Evolutionary conservation across 768 basidiomycete species (phyloP).

Genomic region (Serendipita indica): DNA sequence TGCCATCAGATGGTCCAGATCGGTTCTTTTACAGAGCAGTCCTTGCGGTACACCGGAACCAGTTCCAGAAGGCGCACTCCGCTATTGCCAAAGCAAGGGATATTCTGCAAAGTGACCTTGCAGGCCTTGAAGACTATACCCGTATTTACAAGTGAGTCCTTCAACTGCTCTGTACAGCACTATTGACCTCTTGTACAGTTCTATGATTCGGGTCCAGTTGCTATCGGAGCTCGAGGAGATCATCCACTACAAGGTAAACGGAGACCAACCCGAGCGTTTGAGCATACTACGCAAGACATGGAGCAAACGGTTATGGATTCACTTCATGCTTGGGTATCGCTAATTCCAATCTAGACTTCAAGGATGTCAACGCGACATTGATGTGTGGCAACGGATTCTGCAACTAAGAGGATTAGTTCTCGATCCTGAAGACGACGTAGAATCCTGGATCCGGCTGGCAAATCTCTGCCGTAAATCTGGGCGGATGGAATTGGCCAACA

Average conservation of each 20-base stretch:
- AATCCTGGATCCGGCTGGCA: conserved; percentile 99
- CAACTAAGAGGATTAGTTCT: conserved; percentile 91
- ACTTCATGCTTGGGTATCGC: not conserved
- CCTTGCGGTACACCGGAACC: conserved; percentile 88
- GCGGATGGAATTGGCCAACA: conserved; percentile 87
- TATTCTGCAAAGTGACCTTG: conserved; percentile 77
- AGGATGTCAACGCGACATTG: conserved; percentile 95
- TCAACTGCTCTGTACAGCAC: conserved; percentile 5
- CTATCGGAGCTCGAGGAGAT: conserved; percentile 96
- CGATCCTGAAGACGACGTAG: conserved; percentile 82
- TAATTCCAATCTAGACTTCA: conserved; percentile 45
- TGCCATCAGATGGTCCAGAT: conserved; percentile 88
- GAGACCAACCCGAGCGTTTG: conserved; percentile 89
- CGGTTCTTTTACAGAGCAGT: conserved; percentile 94
- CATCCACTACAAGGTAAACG: conserved; percentile 85
- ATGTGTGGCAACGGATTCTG: conserved; percentile 95
- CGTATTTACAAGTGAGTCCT: conserved; percentile 77
- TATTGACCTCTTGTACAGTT: conserved; percentile 31
- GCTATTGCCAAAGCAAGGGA: conserved; percentile 92
- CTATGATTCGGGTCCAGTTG: conserved; percentile 96
- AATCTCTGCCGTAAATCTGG: conserved; percentile 93
- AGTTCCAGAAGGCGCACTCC: conserved; percentile 76
- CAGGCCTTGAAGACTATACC: conserved; percentile 90
- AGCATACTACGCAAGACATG: conserved; percentile 83
- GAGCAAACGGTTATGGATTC: conserved; percentile 69